These are phyloP conservation scores for Malania oleifera DNA, from an alignment of 164 flowering plant genomes.

Conservation along the genomic window DNA sequence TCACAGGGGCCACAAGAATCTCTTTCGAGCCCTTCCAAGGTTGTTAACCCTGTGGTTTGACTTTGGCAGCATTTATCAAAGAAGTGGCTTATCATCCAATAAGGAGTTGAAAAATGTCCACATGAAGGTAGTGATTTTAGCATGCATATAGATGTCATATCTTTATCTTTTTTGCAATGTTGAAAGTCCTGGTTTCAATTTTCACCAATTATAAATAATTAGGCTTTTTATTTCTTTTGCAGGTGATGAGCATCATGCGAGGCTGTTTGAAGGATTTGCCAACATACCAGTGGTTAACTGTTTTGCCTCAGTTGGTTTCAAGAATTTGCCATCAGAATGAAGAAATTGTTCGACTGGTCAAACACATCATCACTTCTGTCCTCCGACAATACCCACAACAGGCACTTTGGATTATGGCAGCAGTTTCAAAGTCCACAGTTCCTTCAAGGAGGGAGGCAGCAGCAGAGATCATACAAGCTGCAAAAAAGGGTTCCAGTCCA, in stretches of 20 bases:
- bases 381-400: constrained; percentile 89
- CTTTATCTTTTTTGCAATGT: constrained; percentile 3
- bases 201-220: not conserved
- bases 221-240: constrained; percentile 7
- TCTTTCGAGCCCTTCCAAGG: constrained; percentile 97
- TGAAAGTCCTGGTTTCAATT: too few species aligned
- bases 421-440: constrained; percentile 94
- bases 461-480: constrained; percentile 87
- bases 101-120: constrained; percentile 66
- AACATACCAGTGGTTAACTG: constrained; percentile 91
- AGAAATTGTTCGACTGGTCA: constrained; percentile 81
- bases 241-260: constrained; percentile 87
- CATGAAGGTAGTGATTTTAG: constrained; percentile 43
- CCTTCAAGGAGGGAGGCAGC: constrained; percentile 93
- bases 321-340: constrained; percentile 98
- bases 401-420: constrained; percentile 98
- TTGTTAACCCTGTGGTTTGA: constrained; percentile 98
- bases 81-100: constrained; percentile 49
- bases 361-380: constrained; percentile 80
- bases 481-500: constrained; percentile 63
- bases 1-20: constrained; percentile 88
- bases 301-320: constrained; percentile 92
- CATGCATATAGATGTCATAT: not conserved
- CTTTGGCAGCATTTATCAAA: constrained; percentile 76
- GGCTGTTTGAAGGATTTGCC: constrained; percentile 97